Evolutionary conservation across 331 rosid genomes (phyloP).

Genomic region (Quercus phellos): DNA sequence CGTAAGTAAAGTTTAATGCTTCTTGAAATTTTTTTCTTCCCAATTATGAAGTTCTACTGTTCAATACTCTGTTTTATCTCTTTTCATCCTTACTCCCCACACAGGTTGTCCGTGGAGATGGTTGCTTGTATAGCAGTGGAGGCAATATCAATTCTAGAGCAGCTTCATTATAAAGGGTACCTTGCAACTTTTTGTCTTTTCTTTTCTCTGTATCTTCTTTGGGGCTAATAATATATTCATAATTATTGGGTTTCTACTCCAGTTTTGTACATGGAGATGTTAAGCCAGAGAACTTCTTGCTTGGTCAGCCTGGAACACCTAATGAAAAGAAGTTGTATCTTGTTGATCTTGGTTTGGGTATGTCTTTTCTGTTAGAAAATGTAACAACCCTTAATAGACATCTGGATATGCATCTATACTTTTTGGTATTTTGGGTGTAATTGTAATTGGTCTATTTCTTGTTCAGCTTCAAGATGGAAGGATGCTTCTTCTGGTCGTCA

Average conservation of each 20-base stretch:
- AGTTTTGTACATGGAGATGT: constrained; percentile 98
- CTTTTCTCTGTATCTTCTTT: not conserved
- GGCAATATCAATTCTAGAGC: constrained; percentile 93
- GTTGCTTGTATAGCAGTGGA: constrained; percentile 94
- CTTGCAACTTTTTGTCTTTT: not conserved
- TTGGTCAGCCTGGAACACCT: constrained; percentile 86
- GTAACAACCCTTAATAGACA: not conserved
- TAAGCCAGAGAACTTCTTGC: constrained; percentile 90
- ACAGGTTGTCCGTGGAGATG: constrained; percentile 82
- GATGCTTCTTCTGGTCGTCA: constrained; percentile 74
- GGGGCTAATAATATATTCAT: not conserved
- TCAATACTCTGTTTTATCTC: not conserved
- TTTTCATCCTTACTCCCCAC: not conserved
- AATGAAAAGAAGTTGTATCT: constrained; percentile 90
- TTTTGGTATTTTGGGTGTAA: not conserved
- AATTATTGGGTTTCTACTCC: not conserved
- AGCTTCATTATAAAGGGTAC: constrained; percentile 90
- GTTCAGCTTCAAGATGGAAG: constrained; percentile 91
- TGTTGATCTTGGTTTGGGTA: constrained; percentile 90
- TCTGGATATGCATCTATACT: constrained; percentile 17
- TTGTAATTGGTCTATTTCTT: constrained; percentile 10
- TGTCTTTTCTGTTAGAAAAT: constrained; percentile 16
- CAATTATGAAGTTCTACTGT: not conserved
- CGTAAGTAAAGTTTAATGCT: constrained; percentile 41
- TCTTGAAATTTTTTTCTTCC: not conserved